Evolutionary conservation across 1,284 basidiomycete species (phyloP).

Genomic region (Anthracocystis setariae): DNA sequence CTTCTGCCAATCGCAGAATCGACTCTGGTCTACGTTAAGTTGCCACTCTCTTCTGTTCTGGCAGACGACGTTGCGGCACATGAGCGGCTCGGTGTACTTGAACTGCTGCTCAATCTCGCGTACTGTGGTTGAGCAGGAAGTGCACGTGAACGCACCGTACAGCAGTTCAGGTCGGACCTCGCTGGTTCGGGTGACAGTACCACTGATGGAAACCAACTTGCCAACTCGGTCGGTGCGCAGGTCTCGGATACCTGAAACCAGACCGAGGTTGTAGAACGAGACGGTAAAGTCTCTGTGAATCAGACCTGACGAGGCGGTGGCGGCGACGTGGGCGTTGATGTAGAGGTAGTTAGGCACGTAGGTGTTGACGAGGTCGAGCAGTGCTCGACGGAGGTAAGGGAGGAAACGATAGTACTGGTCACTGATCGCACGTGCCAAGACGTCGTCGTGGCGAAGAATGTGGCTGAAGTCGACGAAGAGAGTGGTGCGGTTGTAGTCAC

Average conservation of each 20-base stretch:
- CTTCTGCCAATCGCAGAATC: constrained; percentile 99
- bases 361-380: constrained; percentile 86
- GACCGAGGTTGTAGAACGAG: constrained; percentile 93
- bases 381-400: constrained; percentile 88
- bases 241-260: constrained; percentile 94
- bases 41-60: constrained; percentile 91
- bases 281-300: constrained; percentile 92
- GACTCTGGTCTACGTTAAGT: constrained; percentile 93
- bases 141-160: constrained; percentile 91
- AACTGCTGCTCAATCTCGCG: constrained; percentile 98
- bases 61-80: constrained; percentile 93
- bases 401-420: constrained; percentile 89
- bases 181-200: constrained; percentile 87
- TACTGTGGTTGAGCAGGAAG: constrained; percentile 85
- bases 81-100: constrained; percentile 97
- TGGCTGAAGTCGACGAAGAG: constrained; percentile 96
- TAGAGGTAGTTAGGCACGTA: constrained; percentile 93
- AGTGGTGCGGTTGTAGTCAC: constrained; percentile 89
- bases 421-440: constrained; percentile 89
- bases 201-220: constrained; percentile 60
- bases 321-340: constrained; percentile 75
- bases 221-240: constrained; percentile 71
- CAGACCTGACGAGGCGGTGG: constrained; percentile 77
- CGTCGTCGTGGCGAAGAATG: constrained; percentile 86
- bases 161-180: constrained; percentile 96